Evolutionary conservation across 164 flowering plant species (phyloP).

Genomic region (Amborella trichopoda): DNA sequence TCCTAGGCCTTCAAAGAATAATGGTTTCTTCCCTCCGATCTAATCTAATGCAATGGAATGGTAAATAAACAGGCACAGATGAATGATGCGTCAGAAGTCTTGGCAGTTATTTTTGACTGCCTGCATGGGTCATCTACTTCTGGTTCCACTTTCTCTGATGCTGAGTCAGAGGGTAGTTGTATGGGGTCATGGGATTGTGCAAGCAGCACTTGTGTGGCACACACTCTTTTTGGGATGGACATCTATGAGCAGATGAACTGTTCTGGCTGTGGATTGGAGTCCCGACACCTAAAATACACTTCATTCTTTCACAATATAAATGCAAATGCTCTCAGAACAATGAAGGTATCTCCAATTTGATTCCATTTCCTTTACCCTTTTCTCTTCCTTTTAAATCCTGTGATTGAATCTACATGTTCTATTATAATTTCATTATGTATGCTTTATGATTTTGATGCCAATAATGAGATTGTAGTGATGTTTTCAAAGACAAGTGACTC

Average conservation of each 20-base stretch:
- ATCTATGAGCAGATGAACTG: slow-evolving; percentile 86
- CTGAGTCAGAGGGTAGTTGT: slow-evolving; percentile 47
- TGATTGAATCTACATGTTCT: no score
- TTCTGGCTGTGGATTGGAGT: slow-evolving; percentile 60
- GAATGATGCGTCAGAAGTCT: slow-evolving; percentile 99
- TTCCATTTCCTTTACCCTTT: no score
- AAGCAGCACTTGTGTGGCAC: slow-evolving; percentile 60
- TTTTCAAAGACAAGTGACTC: no score
- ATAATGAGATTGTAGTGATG: no score
- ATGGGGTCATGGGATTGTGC: slow-evolving; percentile 77
- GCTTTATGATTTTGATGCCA: no score
- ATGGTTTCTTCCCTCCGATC: no score
- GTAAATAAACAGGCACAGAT: slow-evolving; percentile 62
- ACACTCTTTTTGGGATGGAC: slow-evolving; percentile 88
- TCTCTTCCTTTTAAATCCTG: no score
- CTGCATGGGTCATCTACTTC: slow-evolving; percentile 64
- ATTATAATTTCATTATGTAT: no score
- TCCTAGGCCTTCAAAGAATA: no score
- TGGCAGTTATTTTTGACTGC: slow-evolving; percentile 87
- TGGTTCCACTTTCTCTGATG: slow-evolving; percentile 27
- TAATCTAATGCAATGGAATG: no score
- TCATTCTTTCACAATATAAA: slow-evolving; percentile 90
- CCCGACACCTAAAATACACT: slow-evolving; percentile 81
- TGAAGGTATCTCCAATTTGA: slow-evolving; percentile 47
- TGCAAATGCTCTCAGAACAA: slow-evolving; percentile 86